Conservation (phyloP, 2,329 filamentous ascomycete genomes). For the Alternaria sp. region DNA sequence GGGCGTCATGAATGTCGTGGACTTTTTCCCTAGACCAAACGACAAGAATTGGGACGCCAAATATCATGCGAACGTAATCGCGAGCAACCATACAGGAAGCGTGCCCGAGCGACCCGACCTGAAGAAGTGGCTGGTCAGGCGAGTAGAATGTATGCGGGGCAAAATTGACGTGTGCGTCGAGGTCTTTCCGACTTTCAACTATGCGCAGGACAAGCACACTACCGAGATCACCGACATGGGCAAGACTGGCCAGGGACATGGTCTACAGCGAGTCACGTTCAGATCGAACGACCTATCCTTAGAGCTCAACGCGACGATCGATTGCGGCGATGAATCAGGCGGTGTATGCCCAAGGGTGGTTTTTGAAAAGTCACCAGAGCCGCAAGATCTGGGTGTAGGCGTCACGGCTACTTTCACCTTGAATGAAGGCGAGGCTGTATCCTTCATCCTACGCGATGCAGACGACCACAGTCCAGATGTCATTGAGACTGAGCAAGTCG, state of each 20-base stretch:
- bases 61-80: conserved; percentile 35
- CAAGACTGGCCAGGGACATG: conserved; percentile 23
- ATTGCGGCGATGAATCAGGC: conserved; percentile 64
- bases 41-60: conserved; percentile 61
- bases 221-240: conserved; percentile 62
- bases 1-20: conserved; percentile 75
- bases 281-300: conserved; percentile 66
- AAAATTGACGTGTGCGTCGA: conserved; percentile 71
- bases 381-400: conserved; percentile 67
- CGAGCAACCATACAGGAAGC: conserved; percentile 38
- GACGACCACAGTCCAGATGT: conserved; percentile 65
- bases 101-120: conserved; percentile 52
- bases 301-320: conserved; percentile 73
- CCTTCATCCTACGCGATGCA: conserved; percentile 70
- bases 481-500: conserved; percentile 67
- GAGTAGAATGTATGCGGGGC: conserved; percentile 77
- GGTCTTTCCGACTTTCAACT: conserved; percentile 70
- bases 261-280: conserved; percentile 62
- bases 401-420: conserved; percentile 68
- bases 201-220: conserved; percentile 69
- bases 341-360: conserved; percentile 60
- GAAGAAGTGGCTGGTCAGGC: conserved; percentile 74
- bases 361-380: conserved; percentile 64
- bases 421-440: conserved; percentile 72
- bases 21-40: conserved; percentile 78